Conservation (phyloP, 2,329 filamentous ascomycete species). For the Trichoderma semiorbis region DNA sequence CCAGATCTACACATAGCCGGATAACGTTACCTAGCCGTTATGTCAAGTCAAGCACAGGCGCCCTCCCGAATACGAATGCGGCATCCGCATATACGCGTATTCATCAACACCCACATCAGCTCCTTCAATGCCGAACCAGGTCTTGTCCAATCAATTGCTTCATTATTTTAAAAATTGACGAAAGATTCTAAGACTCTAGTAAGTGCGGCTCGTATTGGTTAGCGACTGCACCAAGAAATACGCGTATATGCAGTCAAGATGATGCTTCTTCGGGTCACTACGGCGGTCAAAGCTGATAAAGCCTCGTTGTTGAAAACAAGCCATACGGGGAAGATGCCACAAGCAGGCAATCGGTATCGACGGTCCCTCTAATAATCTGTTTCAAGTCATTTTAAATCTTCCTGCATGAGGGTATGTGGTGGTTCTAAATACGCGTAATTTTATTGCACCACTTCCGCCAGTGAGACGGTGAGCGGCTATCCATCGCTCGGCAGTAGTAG, state of each 20-base stretch:
- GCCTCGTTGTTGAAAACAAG: background rate
- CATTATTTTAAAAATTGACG: background rate
- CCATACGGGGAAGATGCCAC: background rate
- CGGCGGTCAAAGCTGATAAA: background rate
- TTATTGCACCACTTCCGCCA: background rate
- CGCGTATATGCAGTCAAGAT: background rate
- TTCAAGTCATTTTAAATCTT: background rate
- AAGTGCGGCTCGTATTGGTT: background rate
- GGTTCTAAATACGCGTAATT: background rate
- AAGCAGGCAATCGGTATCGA: background rate
- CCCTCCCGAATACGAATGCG: constrained; percentile 14
- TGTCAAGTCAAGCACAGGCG: background rate
- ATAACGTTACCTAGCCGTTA: background rate
- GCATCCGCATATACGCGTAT: background rate
- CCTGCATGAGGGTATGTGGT: background rate
- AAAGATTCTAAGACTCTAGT: background rate
- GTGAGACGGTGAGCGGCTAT: background rate
- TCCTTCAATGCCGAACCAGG: background rate
- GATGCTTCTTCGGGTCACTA: background rate
- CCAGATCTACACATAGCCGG: too few relatives aligned
- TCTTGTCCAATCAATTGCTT: background rate
- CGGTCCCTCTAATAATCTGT: background rate
- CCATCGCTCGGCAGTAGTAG: background rate
- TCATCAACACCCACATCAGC: background rate
- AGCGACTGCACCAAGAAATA: background rate